phyloP scores from a whole-genome alignment of 495 filamentous ascomycete species.

The Penicillium psychrofluorescens region DNA sequence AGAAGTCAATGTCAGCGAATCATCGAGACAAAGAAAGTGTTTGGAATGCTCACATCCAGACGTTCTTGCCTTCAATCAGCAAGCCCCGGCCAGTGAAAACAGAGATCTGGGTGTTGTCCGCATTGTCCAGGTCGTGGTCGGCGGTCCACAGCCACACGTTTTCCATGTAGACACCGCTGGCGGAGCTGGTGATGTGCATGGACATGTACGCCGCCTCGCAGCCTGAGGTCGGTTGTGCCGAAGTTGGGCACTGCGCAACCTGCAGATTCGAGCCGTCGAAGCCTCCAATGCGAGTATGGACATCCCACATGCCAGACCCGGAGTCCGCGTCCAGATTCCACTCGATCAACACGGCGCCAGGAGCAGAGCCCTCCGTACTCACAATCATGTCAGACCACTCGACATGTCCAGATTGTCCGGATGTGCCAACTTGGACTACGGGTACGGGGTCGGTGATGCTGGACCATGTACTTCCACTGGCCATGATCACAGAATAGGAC shows the following conservation, averaged over 20 bases:
- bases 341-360: conserved; percentile 67
- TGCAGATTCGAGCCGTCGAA: conserved; percentile 46
- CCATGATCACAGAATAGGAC: conserved; percentile 57
- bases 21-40: neutral
- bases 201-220: conserved; percentile 62
- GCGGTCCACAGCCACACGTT: conserved; percentile 67
- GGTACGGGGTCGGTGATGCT: conserved; percentile 55
- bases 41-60: conserved; percentile 46
- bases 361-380: conserved; percentile 48
- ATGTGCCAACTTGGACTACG: conserved; percentile 55
- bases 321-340: conserved; percentile 54
- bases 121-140: conserved; percentile 67
- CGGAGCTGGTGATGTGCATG: conserved; percentile 55
- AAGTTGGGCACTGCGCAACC: conserved; percentile 42
- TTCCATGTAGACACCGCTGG: conserved; percentile 50
- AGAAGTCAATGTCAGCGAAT: conserved; percentile 4
- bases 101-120: conserved; percentile 50
- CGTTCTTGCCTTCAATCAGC: conserved; percentile 46
- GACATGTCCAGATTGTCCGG: conserved; percentile 43
- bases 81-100: conserved; percentile 64
- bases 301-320: conserved; percentile 52
- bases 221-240: conserved; percentile 20
- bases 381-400: conserved; percentile 57
- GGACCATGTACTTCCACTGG: conserved; percentile 52
- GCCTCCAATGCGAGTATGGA: conserved; percentile 50